Conservation (phyloP, 257 asterid species). For the Fraxinus excelsior region DNA sequence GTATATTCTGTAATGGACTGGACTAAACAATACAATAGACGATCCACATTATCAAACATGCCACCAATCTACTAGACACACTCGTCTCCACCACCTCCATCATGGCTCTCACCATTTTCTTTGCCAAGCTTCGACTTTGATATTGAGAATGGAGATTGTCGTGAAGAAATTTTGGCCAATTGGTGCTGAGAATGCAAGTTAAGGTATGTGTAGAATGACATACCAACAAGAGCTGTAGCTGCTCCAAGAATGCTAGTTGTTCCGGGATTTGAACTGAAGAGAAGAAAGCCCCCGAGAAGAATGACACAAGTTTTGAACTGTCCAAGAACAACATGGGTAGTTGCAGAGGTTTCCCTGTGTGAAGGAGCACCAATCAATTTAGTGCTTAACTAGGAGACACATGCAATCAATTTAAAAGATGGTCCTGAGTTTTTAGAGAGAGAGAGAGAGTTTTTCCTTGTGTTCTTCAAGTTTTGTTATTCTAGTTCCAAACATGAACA, state of each 20-base stretch:
- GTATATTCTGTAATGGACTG: not conserved
- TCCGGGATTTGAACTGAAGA: slow-evolving; percentile 94
- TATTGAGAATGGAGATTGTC: slow-evolving; percentile 60
- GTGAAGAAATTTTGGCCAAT: slow-evolving; percentile 39
- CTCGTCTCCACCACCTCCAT: slow-evolving; percentile 54
- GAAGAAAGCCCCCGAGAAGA: slow-evolving; percentile 81
- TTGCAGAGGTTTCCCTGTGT: slow-evolving; percentile 90
- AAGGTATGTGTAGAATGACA: slow-evolving; percentile 86
- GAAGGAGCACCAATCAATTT: slow-evolving; percentile 2
- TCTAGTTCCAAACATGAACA: not conserved
- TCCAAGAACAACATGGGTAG: slow-evolving; percentile 94
- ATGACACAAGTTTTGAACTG: slow-evolving; percentile 96
- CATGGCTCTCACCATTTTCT: slow-evolving; percentile 57
- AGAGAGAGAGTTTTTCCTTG: not conserved
- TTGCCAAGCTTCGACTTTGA: slow-evolving; percentile 77
- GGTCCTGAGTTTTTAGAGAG: no score
- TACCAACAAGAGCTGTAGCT: slow-evolving; percentile 70
- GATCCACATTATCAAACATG: not conserved
- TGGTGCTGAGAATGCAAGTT: slow-evolving; percentile 68
- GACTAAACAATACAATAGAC: not conserved
- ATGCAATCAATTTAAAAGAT: not conserved
- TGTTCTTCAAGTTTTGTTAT: not conserved
- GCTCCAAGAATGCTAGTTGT: slow-evolving; percentile 80
- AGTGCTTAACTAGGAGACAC: not conserved
- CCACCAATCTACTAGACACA: slow-evolving; percentile 37